Percentiles rank a stretch among this genome's conserved stretches.
Evolutionary conservation across 2,329 filamentous ascomycete genomes (phyloP).

Genomic region (Paecilomyces variotii): DNA sequence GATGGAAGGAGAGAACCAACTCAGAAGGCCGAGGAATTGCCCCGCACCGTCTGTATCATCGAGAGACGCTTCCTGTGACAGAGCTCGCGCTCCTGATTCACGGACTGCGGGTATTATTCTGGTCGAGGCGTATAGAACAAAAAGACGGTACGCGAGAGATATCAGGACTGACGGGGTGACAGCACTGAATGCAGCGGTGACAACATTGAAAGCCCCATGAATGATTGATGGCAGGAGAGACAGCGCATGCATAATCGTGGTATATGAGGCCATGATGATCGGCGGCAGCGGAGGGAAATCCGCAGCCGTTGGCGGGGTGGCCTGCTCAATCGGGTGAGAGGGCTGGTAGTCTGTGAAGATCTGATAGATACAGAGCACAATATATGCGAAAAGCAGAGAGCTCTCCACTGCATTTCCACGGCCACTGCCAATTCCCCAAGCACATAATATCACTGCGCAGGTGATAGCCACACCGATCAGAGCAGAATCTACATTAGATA

Average conservation of each 20-base stretch:
- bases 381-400: slow-evolving; percentile 89
- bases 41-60: slow-evolving; percentile 80
- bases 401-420: slow-evolving; percentile 93
- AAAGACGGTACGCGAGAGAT: slow-evolving; percentile 83
- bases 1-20: slow-evolving; percentile 91
- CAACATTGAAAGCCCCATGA: slow-evolving; percentile 74
- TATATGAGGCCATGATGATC: slow-evolving; percentile 97
- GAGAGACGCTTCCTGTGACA: slow-evolving; percentile 76
- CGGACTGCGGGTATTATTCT: slow-evolving; percentile 91
- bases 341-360: slow-evolving; percentile 98
- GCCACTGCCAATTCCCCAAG: slow-evolving; percentile 88
- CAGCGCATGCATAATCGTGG: slow-evolving; percentile 76
- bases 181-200: slow-evolving; percentile 86
- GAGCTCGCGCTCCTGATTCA: slow-evolving; percentile 71
- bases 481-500: slow-evolving; percentile 84
- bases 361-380: slow-evolving; percentile 97
- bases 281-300: slow-evolving; percentile 94
- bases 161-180: slow-evolving; percentile 95
- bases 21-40: slow-evolving; percentile 71
- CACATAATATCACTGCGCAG: slow-evolving; percentile 83
- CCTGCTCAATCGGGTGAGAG: slow-evolving; percentile 54
- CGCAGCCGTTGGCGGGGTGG: slow-evolving; percentile 40
- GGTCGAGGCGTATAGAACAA: slow-evolving; percentile 91
- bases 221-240: slow-evolving; percentile 76
- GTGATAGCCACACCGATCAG: slow-evolving; percentile 90